phyloP scores from a whole-genome alignment of 2,329 filamentous ascomycete genomes.

The Shiraia bambusicola region DNA sequence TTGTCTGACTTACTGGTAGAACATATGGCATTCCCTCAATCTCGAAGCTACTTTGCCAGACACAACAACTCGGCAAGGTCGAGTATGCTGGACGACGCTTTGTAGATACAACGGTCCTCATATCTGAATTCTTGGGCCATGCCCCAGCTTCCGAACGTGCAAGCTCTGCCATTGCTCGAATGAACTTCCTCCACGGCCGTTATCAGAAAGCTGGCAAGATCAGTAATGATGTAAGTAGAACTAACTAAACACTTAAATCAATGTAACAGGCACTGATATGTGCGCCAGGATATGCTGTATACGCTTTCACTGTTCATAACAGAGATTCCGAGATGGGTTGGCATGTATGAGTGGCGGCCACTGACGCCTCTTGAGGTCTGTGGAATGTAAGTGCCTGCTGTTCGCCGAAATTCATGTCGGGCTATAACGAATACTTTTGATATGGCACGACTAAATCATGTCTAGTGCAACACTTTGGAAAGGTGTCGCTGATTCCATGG shows the following conservation, averaged over 20 bases:
- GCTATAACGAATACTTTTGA: too few relatives aligned
- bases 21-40: slow-evolving; percentile 44
- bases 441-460: neutral
- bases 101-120: slow-evolving; percentile 37
- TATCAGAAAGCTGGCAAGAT: slow-evolving; percentile 63
- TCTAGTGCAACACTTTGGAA: slow-evolving; percentile 66
- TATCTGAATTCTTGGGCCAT: slow-evolving; percentile 32
- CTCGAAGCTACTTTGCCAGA: slow-evolving; percentile 39
- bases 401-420: too few relatives aligned
- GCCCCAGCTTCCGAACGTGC: slow-evolving; percentile 38
- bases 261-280: too few relatives aligned
- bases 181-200: slow-evolving; percentile 63
- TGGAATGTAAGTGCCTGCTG: slow-evolving; percentile 58
- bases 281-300: slow-evolving; percentile 59
- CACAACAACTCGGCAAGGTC: slow-evolving; percentile 30
- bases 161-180: slow-evolving; percentile 56
- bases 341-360: slow-evolving; percentile 68
- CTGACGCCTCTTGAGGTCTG: slow-evolving; percentile 68
- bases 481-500: slow-evolving; percentile 68
- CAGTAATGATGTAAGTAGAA: slow-evolving; percentile 46
- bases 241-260: too few relatives aligned
- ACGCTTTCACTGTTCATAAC: slow-evolving; percentile 65
- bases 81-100: slow-evolving; percentile 30
- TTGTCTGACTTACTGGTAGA: slow-evolving; percentile 5
- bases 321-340: slow-evolving; percentile 65